Evolutionary conservation across 1,139 yeast genomes (phyloP).

Genomic region (Geotrichum cucujoidarum): DNA sequence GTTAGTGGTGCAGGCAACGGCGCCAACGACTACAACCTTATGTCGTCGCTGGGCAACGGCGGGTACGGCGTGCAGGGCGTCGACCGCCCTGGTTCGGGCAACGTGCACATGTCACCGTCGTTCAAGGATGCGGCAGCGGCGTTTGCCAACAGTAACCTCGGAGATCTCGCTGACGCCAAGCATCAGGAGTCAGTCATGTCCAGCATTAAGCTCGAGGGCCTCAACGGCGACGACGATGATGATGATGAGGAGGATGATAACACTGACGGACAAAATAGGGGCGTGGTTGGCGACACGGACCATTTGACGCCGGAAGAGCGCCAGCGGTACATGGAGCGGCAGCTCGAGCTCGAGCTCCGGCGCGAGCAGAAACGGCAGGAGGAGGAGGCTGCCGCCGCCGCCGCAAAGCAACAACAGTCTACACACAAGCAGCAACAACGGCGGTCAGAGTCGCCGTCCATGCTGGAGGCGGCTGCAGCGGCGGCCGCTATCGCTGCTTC

Average conservation of each 20-base stretch:
- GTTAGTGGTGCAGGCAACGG: slow-evolving; percentile 2
- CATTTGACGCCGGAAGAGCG: slow-evolving; percentile 8
- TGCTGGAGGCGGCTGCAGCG: slow-evolving; percentile 18
- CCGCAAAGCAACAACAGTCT: neutral
- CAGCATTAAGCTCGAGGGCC: slow-evolving; percentile 17
- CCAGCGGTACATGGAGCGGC: slow-evolving; percentile 6
- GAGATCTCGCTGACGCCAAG: slow-evolving; percentile 15
- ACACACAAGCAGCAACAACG: slow-evolving; percentile 1
- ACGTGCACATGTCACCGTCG: slow-evolving; percentile 19
- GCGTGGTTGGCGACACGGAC: no score
- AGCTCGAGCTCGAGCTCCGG: slow-evolving; percentile 5
- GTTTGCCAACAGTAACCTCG: slow-evolving; percentile 20
- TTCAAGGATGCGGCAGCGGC: slow-evolving; percentile 21
- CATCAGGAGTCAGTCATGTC: slow-evolving; percentile 21
- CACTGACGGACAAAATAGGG: no score
- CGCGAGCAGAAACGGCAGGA: slow-evolving; percentile 10
- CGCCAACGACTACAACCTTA: slow-evolving; percentile 6
- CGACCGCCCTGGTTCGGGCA: slow-evolving; percentile 9
- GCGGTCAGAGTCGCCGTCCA: slow-evolving; percentile 13
- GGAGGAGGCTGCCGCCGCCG: neutral
- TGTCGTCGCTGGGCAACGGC: slow-evolving; percentile 10
- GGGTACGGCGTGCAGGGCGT: slow-evolving; percentile 10
- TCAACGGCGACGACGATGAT: slow-evolving; percentile 17
- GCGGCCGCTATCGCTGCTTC: slow-evolving; percentile 18
- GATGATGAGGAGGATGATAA: slow-evolving; percentile 15